These are phyloP conservation scores for Penicillium sp. DNA, from an alignment of 2,329 filamentous ascomycete species.

Conservation along the genomic window DNA sequence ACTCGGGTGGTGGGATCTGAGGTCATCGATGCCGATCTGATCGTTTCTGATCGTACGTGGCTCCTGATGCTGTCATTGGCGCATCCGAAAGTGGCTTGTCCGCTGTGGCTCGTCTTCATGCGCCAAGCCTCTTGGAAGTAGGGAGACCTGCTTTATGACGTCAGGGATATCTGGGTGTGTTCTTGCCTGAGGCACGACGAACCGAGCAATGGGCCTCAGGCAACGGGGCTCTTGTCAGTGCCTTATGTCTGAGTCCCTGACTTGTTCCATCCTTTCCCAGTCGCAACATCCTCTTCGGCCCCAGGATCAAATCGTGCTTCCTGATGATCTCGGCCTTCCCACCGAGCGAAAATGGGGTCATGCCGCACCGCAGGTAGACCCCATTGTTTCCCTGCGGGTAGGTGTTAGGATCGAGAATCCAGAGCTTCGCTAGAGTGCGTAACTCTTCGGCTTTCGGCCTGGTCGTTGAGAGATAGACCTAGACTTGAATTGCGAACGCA, in stretches of 20 bases:
- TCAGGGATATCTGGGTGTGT: not conserved
- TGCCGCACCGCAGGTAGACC: not conserved
- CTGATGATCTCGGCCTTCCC: not conserved
- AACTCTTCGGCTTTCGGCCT: not conserved
- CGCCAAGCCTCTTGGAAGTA: not conserved
- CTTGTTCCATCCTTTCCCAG: too few relatives aligned
- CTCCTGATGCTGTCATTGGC: not conserved
- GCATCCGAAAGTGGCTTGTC: not conserved
- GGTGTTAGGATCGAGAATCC: not conserved
- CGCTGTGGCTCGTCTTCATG: not conserved
- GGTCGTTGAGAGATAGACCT: not conserved
- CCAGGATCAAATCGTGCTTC: not conserved
- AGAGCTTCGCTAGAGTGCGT: not conserved
- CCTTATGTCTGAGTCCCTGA: too few relatives aligned
- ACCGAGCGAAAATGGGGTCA: not conserved
- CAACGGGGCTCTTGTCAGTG: too few relatives aligned
- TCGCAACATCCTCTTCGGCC: too few relatives aligned
- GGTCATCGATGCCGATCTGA: constrained; percentile 17
- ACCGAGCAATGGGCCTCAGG: too few relatives aligned
- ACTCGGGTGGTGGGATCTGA: constrained; percentile 11
- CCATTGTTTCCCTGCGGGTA: not conserved
- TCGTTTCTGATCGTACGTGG: not conserved
- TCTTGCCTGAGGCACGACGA: not conserved
- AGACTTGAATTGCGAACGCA: not conserved
- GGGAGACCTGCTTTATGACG: not conserved